Percentiles rank a stretch among this genome's conserved stretches.
Evolutionary conservation across 257 asterid species (phyloP).

Genomic region (Plantago major): DNA sequence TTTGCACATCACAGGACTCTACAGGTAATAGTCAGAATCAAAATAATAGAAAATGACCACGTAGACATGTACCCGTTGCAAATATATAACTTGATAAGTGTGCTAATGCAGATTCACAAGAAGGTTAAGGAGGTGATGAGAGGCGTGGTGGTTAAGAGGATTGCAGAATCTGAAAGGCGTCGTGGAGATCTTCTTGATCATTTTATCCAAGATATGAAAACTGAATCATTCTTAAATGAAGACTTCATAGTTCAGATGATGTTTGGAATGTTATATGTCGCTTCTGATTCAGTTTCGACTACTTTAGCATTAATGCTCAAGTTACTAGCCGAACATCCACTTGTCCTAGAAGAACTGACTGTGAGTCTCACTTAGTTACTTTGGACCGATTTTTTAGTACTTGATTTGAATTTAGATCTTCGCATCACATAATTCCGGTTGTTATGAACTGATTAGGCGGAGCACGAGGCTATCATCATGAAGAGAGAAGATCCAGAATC

Average conservation of each 20-base stretch:
- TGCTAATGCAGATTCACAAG: slow-evolving; percentile 48
- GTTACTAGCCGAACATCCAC: slow-evolving; percentile 58
- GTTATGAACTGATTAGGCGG: slow-evolving; percentile 32
- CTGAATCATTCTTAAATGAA: slow-evolving; percentile 51
- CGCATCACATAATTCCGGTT: background rate
- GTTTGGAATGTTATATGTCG: slow-evolving; percentile 64
- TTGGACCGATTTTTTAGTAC: background rate
- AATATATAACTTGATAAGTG: no score
- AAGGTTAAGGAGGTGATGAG: slow-evolving; percentile 60
- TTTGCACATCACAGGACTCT: slow-evolving; percentile 69
- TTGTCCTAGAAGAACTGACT: slow-evolving; percentile 49
- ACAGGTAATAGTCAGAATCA: slow-evolving; percentile 32
- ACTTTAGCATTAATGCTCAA: slow-evolving; percentile 77
- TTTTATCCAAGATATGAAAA: slow-evolving; percentile 55
- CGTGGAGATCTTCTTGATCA: slow-evolving; percentile 66
- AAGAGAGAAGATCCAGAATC: slow-evolving; percentile 37
- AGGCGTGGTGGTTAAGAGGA: slow-evolving; percentile 44
- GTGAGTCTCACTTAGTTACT: slow-evolving; percentile 40
- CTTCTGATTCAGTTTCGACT: slow-evolving; percentile 75
- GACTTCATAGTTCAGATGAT: slow-evolving; percentile 71
- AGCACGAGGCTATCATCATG: slow-evolving; percentile 56
- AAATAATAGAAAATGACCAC: no score
- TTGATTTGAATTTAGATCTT: no score
- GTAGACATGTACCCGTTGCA: no score
- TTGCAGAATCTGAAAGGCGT: slow-evolving; percentile 31